Base-by-base conservation (phyloP, 129 eudicot genomes). In the Flaveria robusta region DNA sequence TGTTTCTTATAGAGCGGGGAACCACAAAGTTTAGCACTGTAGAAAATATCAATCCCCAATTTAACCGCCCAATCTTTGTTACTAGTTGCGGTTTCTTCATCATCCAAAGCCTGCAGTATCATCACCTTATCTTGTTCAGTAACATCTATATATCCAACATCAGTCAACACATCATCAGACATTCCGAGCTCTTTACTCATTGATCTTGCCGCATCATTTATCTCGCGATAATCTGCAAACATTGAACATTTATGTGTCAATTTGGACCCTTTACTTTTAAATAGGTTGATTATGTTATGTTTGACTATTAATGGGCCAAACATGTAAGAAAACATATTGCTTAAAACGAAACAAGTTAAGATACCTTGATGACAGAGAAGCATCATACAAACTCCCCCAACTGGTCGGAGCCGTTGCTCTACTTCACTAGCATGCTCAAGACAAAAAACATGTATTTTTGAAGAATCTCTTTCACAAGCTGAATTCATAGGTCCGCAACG, bases 361-460 rank as follows among this genome's bases (percentile, higher is more conserved):
- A 65, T 76, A 87, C 97, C 98, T 87, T 93, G 98, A 77, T 93
- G 98, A 83, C 97, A 93, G 74, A 93, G 88, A 20, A 93, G 96
- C 37, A 87, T 69, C 70, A 93, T 75, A 78, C 77, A 83, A 59
- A 87, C 96, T 13, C 98, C 98, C 47, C 98, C 98, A 78, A 90
- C 70, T 14, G 85, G 26, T 9, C 86, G 87, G 52, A 93, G 88
- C 29, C 80, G 86, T 68, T 88, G 82, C 34, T 88, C 92, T 46
- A 93, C 90, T 83, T 93, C 96, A 51, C 78, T 42, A 37, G 98
- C 97, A 84, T 90, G 96, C 72, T 86, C 82, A 70, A 93, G 98
- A 81, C 98, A 93, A 70, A 90, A 93, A 49, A 93, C 83, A 74
- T 93, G 98, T 89, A 87, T 79, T 82, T 97, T 80, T 12, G 90